Base-by-base conservation (phyloP, 805 yeast species). In the Kuraishia molischiana region DNA sequence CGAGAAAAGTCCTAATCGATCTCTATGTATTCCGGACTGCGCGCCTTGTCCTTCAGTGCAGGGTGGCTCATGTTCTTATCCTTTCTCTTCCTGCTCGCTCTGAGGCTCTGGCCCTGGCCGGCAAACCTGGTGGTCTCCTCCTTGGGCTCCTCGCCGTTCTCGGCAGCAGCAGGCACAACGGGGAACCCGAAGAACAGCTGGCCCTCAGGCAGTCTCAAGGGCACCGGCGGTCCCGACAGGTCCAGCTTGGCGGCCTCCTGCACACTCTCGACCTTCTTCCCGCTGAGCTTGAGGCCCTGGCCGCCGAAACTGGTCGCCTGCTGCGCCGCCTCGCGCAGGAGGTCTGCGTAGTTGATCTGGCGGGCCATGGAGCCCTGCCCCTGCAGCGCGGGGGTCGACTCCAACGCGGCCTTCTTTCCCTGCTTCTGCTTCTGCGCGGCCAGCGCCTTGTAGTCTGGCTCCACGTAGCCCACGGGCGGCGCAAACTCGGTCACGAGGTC, bases 401-500 rank as follows among this genome's bases (percentile, higher is more conserved):
- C 57, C 22, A 69, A 53, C 10, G 61, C 49, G 6, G 68, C 61
- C 32, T 61, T 58, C 15, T 76, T 74, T 39, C 61, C 66, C 44
- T 65, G 54, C 44, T 44, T 43, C 38, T 47, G 52, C 38, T 48
- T 41, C 38, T 56, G 47, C 19, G 44, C 45, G 26, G 51, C 50
- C 38, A 54, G 30, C 20, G 58, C 52, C 38, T 66, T 59, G 43
- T 74, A 74, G 44, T 84, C 87, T 1, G 96, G 96, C 54, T 90
- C 97, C 15, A 85, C 95, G 54, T 92, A 92, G 0, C 99, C 99
- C 4, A 90, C 95, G 0, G 99, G 99, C 2, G 98, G 95, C 2
- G 97, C 97, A 64, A 92, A 92, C 54, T 92, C 99, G 0, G 97
- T 95, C 41, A 85, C 95, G 43, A 92, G 67, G 62, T 92, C 98